These are phyloP conservation scores for Erodium trifolium DNA, from an alignment of 441 rosid genomes.

Conservation along the genomic window DNA sequence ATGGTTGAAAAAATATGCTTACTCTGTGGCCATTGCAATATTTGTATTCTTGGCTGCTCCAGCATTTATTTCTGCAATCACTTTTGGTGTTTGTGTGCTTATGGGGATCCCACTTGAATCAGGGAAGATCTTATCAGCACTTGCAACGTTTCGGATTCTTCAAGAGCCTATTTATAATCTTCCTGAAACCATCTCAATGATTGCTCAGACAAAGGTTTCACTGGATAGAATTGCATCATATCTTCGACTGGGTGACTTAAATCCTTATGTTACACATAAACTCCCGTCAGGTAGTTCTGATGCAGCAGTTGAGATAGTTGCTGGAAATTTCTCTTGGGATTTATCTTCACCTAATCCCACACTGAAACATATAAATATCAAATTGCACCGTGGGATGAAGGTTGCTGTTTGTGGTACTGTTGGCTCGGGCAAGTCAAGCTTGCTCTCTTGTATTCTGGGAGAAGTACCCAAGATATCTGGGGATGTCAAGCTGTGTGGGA, in stretches of 20 bases:
- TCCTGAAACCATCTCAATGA: slow-evolving; percentile 47
- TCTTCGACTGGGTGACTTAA: slow-evolving; percentile 45
- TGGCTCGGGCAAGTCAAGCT: slow-evolving; percentile 56
- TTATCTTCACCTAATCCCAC: slow-evolving; percentile 31
- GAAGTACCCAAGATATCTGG: slow-evolving; percentile 52
- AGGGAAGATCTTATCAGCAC: slow-evolving; percentile 56
- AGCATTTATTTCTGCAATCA: slow-evolving; percentile 39
- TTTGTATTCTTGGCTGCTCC: slow-evolving; percentile 50
- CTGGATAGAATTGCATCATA: slow-evolving; percentile 54
- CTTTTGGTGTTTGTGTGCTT: slow-evolving; percentile 44
- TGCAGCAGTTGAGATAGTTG: slow-evolving; percentile 33
- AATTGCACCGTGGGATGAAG: slow-evolving; percentile 40
- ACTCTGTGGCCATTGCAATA: slow-evolving; percentile 25
- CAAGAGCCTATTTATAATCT: slow-evolving; percentile 44
- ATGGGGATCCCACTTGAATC: slow-evolving; percentile 49
- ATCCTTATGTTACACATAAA: slow-evolving; percentile 31
- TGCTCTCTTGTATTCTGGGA: slow-evolving; percentile 45
- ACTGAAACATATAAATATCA: slow-evolving; percentile 37
- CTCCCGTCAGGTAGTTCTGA: slow-evolving; percentile 35
- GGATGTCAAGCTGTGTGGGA: slow-evolving; percentile 40
- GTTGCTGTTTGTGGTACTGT: slow-evolving; percentile 64
- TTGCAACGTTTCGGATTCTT: slow-evolving; percentile 58
- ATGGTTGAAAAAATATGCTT: slow-evolving; percentile 44
- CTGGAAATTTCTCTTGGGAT: slow-evolving; percentile 53
- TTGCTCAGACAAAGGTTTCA: slow-evolving; percentile 52